Evolutionary conservation across 768 basidiomycete species (phyloP).

Genomic region (Kwoniella bestiolae): DNA sequence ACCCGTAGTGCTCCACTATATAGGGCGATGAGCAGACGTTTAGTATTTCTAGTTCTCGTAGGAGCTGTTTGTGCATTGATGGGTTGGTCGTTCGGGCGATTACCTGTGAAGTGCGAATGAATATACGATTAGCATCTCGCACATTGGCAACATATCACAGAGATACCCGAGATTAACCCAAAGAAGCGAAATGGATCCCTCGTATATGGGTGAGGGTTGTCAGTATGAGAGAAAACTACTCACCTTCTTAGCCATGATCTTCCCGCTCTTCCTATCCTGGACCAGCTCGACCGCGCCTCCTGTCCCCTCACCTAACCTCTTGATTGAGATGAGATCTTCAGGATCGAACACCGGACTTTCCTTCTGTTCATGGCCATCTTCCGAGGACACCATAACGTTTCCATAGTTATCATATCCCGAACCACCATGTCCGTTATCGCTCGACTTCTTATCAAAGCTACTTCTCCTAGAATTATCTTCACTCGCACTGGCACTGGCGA

Average conservation of each 20-base stretch:
- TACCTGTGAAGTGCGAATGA: conserved; percentile 37
- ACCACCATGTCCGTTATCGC: conserved; percentile 20
- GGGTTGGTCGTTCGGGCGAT: conserved; percentile 57
- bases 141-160: no score
- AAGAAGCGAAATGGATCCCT: no score
- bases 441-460: conserved; percentile 7
- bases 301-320: conserved; percentile 56
- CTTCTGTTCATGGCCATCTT: conserved; percentile 19
- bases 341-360: conserved; percentile 41
- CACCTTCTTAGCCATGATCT: conserved; percentile 58
- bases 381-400: background rate
- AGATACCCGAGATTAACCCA: no score
- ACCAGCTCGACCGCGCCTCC: conserved; percentile 57
- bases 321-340: conserved; percentile 43
- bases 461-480: conserved; percentile 32
- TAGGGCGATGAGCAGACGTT: conserved; percentile 56
- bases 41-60: conserved; percentile 57
- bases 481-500: conserved; percentile 4
- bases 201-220: background rate
- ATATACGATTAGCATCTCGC: background rate
- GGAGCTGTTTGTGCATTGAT: conserved; percentile 57
- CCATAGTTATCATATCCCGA: background rate
- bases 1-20: conserved; percentile 58
- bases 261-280: conserved; percentile 45
- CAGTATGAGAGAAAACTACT: conserved; percentile 10